Evolutionary conservation across 2,329 filamentous ascomycete genomes (phyloP).

Genomic region (Botryotinia globosa): DNA sequence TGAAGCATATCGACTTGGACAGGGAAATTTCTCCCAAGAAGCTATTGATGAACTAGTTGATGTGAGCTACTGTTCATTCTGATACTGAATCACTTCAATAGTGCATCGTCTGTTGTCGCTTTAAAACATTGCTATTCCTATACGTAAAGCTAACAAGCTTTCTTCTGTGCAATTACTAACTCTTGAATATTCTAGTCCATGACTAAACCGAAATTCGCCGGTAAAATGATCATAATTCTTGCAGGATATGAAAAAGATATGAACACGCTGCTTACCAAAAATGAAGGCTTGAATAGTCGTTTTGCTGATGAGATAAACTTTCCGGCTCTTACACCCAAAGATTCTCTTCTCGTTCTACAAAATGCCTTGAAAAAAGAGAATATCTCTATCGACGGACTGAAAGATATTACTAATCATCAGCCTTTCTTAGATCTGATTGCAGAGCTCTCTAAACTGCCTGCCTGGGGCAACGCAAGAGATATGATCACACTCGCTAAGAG

Average conservation of each 20-base stretch:
- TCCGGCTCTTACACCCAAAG: constrained; percentile 33
- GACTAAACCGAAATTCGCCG: constrained; percentile 46
- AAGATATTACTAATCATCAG: constrained; percentile 33
- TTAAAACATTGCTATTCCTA: neutral
- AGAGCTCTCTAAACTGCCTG: constrained; percentile 41
- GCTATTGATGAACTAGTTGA: constrained; percentile 68
- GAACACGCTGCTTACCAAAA: constrained; percentile 49
- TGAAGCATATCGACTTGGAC: constrained; percentile 55
- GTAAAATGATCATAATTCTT: constrained; percentile 54
- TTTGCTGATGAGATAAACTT: constrained; percentile 54
- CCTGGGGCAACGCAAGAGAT: constrained; percentile 54
- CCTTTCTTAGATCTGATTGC: constrained; percentile 37
- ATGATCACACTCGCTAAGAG: constrained; percentile 47
- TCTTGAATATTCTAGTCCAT: constrained; percentile 29
- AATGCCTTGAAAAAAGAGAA: constrained; percentile 38
- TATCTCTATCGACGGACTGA: constrained; percentile 26
- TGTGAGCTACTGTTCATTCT: constrained; percentile 1
- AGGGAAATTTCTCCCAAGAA: constrained; percentile 55
- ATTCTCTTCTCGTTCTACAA: constrained; percentile 43
- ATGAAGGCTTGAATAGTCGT: constrained; percentile 53
- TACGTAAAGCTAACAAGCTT: neutral
- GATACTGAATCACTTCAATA: too few relatives aligned
- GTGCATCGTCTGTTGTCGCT: neutral
- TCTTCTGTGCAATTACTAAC: neutral
- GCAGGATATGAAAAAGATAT: constrained; percentile 58